These are phyloP conservation scores for Panicum virgatum DNA, from an alignment of 202 grass and related monocot genomes.

Conservation along the genomic window DNA sequence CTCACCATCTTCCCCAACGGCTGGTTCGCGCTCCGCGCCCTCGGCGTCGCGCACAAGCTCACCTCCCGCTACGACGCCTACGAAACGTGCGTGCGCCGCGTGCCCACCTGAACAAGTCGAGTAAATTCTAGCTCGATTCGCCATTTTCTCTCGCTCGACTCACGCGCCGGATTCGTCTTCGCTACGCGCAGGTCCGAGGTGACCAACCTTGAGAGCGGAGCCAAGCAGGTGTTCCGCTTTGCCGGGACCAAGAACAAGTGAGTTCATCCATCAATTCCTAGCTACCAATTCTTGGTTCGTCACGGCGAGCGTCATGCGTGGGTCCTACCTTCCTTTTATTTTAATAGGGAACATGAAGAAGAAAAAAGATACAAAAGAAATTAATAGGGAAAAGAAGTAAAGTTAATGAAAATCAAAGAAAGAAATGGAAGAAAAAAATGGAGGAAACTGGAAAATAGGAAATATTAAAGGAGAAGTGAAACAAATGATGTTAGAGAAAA, in stretches of 20 bases:
- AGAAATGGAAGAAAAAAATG: too few relatives aligned
- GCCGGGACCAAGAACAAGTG: constrained; percentile 41
- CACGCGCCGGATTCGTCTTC: neutral
- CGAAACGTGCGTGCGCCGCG: constrained; percentile 30
- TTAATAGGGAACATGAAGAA: too few relatives aligned
- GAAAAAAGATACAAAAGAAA: too few relatives aligned
- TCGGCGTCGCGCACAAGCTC: constrained; percentile 73
- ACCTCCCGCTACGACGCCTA: constrained; percentile 45
- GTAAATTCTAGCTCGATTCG: neutral
- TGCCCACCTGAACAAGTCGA: neutral
- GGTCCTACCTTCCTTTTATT: too few relatives aligned
- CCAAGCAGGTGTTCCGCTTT: constrained; percentile 52
- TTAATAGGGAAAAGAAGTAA: too few relatives aligned
- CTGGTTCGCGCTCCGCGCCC: constrained; percentile 72
- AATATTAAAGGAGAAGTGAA: too few relatives aligned
- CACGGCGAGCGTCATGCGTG: too few relatives aligned
- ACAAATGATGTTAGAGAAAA: too few relatives aligned
- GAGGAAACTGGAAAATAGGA: too few relatives aligned
- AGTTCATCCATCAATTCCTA: neutral
- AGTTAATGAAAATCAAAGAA: too few relatives aligned
- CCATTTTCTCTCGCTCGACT: neutral
- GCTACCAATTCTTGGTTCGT: neutral
- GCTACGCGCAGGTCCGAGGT: constrained; percentile 36
- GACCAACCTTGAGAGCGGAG: constrained; percentile 54
- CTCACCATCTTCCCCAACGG: constrained; percentile 70